These are phyloP conservation scores for Poteriospumella lacustris DNA, from an alignment of 108 stramenopile species.

Conservation along the genomic window DNA sequence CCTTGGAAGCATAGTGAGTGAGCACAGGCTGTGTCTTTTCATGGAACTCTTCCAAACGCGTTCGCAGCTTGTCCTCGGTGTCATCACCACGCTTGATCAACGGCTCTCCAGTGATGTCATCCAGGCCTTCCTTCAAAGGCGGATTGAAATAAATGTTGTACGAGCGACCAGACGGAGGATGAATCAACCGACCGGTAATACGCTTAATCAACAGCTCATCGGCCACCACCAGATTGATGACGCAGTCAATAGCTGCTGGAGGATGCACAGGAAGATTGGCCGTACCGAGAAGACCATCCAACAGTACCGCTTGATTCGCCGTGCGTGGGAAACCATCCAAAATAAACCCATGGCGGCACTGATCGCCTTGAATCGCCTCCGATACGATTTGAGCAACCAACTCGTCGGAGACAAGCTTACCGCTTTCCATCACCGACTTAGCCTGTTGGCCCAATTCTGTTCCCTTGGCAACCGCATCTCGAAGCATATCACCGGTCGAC, in stretches of 20 bases:
- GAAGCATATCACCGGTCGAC: slow-evolving; percentile 92
- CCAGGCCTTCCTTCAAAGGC: slow-evolving; percentile 46
- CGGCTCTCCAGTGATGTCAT: slow-evolving; percentile 82
- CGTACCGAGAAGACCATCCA: slow-evolving; percentile 84
- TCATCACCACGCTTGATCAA: slow-evolving; percentile 95
- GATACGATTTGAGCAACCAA: slow-evolving; percentile 79
- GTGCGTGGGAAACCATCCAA: slow-evolving; percentile 98
- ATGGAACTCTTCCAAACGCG: slow-evolving; percentile 86
- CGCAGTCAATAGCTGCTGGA: slow-evolving; percentile 82
- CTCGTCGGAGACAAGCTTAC: slow-evolving; percentile 89
- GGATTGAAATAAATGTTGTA: slow-evolving; percentile 91
- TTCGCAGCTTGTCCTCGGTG: slow-evolving; percentile 75
- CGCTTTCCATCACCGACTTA: slow-evolving; percentile 90
- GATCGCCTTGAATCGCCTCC: slow-evolving; percentile 68
- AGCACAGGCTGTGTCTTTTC: slow-evolving; percentile 90
- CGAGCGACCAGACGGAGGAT: slow-evolving; percentile 68
- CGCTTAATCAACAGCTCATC: slow-evolving; percentile 91
- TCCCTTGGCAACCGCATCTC: slow-evolving; percentile 88
- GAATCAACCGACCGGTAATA: slow-evolving; percentile 78
- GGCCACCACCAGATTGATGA: slow-evolving; percentile 83
- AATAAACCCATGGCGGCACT: slow-evolving; percentile 93
- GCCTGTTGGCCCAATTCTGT: slow-evolving; percentile 93
- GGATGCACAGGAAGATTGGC: too few relatives aligned
- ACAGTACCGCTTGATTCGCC: slow-evolving; percentile 73
- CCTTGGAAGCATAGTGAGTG: slow-evolving; percentile 68